A percentile compares a stretch with the other conserved stretches of the same genome.
Evolutionary conservation across 305 asterid genomes (phyloP).

Genomic region (Fraxinus dipetala): DNA sequence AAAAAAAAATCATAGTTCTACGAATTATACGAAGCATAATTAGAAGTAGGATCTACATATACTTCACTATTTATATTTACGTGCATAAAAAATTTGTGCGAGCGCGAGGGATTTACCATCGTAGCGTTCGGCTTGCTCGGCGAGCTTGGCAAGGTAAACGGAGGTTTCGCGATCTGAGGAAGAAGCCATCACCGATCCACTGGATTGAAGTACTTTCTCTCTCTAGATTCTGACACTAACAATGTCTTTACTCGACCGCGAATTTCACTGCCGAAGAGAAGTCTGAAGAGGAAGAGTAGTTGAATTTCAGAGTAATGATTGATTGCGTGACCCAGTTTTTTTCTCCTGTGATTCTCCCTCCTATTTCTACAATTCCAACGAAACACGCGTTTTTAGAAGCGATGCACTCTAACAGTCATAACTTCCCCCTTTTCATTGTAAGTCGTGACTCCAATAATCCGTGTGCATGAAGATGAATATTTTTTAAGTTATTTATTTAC

Average conservation of each 20-base stretch:
- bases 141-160: slow-evolving; percentile 54
- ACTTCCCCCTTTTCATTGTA: not conserved
- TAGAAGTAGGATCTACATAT: slow-evolving; percentile 29
- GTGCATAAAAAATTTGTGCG: not conserved
- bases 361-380: slow-evolving; percentile 23
- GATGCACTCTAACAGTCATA: not conserved
- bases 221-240: slow-evolving; percentile 25
- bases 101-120: slow-evolving; percentile 40
- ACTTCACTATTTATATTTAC: not conserved
- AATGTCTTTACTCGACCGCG: slow-evolving; percentile 4
- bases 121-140: slow-evolving; percentile 72
- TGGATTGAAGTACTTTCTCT: slow-evolving; percentile 16
- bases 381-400: not conserved
- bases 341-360: slow-evolving; percentile 13
- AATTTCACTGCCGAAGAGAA: slow-evolving; percentile 15
- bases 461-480: not conserved
- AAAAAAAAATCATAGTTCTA: not conserved
- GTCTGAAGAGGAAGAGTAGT: slow-evolving; percentile 13
- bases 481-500: no score
- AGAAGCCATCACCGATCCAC: slow-evolving; percentile 56
- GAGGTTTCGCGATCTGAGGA: slow-evolving; percentile 54
- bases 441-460: not conserved
- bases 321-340: slow-evolving; percentile 22
- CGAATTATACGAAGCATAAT: not conserved
- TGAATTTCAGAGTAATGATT: slow-evolving; percentile 27